These are phyloP conservation scores for Peniophora sp. DNA, from an alignment of 1,284 basidiomycete species.

Conservation along the genomic window DNA sequence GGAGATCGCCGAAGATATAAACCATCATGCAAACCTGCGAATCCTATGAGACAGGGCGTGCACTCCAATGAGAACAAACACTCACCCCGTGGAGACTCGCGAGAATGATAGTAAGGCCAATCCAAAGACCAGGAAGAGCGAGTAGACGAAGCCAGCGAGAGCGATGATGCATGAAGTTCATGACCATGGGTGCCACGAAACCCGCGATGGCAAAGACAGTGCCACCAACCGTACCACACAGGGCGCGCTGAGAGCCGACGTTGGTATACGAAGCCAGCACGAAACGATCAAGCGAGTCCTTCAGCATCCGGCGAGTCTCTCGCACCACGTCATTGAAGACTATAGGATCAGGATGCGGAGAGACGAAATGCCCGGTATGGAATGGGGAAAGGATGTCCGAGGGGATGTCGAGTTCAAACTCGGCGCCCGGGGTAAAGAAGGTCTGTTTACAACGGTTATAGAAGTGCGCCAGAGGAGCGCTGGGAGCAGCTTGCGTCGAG, in stretches of 20 bases:
- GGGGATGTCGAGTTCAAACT: slow-evolving; percentile 64
- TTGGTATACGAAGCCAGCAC: slow-evolving; percentile 64
- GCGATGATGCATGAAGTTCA: slow-evolving; percentile 35
- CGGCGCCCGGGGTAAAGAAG: slow-evolving; percentile 60
- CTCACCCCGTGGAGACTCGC: slow-evolving; percentile 56
- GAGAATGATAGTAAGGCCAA: slow-evolving; percentile 56
- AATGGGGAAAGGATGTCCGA: slow-evolving; percentile 60
- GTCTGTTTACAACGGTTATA: slow-evolving; percentile 71
- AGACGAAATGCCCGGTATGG: slow-evolving; percentile 31
- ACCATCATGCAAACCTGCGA: slow-evolving; percentile 48
- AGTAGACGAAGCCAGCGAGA: slow-evolving; percentile 50
- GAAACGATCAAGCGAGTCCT: slow-evolving; percentile 58
- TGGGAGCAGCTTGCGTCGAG: slow-evolving; percentile 26
- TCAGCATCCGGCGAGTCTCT: slow-evolving; percentile 52
- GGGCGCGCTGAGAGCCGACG: slow-evolving; percentile 62
- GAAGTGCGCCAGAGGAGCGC: slow-evolving; percentile 56
- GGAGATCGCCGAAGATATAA: slow-evolving; percentile 73
- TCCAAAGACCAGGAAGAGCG: slow-evolving; percentile 61
- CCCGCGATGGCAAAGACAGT: slow-evolving; percentile 25
- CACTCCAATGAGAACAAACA: slow-evolving; percentile 3
- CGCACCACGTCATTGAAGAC: slow-evolving; percentile 51
- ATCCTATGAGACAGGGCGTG: slow-evolving; percentile 1
- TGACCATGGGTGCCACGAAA: slow-evolving; percentile 40
- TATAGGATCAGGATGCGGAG: slow-evolving; percentile 54
- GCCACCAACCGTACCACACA: slow-evolving; percentile 62